Conservation (phyloP, 2,329 filamentous ascomycete species). For the Aspergillus tanneri region DNA sequence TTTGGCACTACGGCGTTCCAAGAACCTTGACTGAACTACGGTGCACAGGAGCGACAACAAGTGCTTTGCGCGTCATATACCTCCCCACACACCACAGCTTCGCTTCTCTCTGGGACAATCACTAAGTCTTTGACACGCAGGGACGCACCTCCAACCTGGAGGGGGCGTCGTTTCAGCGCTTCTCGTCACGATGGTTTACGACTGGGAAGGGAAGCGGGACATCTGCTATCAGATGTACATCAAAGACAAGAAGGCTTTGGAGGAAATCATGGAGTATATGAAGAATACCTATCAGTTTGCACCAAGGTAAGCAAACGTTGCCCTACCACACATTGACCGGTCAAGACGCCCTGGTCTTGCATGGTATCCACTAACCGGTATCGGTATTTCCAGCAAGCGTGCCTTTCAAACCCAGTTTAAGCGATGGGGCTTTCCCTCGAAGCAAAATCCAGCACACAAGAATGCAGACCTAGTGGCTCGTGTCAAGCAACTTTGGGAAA, state of each 20-base stretch:
- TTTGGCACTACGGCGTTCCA: constrained; percentile 20
- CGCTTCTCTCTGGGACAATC: neutral
- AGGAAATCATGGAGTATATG: constrained; percentile 74
- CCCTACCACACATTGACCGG: neutral
- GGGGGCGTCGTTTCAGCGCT: constrained; percentile 21
- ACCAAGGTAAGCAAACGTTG: constrained; percentile 59
- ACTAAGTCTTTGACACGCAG: constrained; percentile 10
- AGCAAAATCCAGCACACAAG: constrained; percentile 70
- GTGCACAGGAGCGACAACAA: constrained; percentile 38
- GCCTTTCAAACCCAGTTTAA: constrained; percentile 75
- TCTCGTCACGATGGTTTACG: constrained; percentile 52
- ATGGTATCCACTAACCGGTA: neutral
- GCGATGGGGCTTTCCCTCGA: constrained; percentile 74
- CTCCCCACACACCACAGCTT: neutral
- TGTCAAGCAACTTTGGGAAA: constrained; percentile 75
- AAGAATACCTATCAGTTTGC: constrained; percentile 63
- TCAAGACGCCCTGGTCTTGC: neutral
- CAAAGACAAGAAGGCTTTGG: constrained; percentile 68
- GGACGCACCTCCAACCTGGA: constrained; percentile 28
- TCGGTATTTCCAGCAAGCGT: constrained; percentile 56
- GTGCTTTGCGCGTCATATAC: constrained; percentile 20
- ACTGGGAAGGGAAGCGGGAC: constrained; percentile 66
- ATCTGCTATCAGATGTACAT: constrained; percentile 73
- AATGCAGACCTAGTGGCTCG: constrained; percentile 66
- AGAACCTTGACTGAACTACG: constrained; percentile 27